phyloP scores from a whole-genome alignment of 1,284 basidiomycete genomes.

The Phylloboletellus chloephorus region DNA sequence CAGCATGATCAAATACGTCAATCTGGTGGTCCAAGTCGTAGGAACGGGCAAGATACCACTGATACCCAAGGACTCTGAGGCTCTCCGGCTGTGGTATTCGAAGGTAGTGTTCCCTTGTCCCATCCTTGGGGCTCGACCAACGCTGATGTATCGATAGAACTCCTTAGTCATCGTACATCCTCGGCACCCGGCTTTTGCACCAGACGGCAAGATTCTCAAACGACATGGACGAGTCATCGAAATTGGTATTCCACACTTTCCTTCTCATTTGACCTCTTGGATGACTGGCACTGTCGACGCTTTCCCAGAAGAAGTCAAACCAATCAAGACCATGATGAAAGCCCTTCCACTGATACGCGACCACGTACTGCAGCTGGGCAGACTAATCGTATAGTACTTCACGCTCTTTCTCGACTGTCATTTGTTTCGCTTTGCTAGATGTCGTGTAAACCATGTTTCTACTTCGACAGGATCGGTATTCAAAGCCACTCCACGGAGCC shows the following conservation, averaged over 20 bases:
- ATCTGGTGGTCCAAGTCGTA: conserved; percentile 72
- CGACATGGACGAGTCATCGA: conserved; percentile 56
- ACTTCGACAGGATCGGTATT: conserved; percentile 10
- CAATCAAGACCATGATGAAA: conserved; percentile 55
- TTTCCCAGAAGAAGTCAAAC: conserved; percentile 50
- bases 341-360: conserved; percentile 57
- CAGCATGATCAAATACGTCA: conserved; percentile 57
- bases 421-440: conserved; percentile 7
- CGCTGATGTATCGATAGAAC: conserved; percentile 38
- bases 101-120: conserved; percentile 37
- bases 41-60: conserved; percentile 58
- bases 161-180: conserved; percentile 62
- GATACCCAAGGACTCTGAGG: conserved; percentile 46
- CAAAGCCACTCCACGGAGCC: conserved; percentile 29
- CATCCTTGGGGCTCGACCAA: not conserved
- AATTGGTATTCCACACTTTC: conserved; percentile 40
- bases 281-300: conserved; percentile 6
- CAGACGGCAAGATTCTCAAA: conserved; percentile 48
- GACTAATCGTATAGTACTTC: conserved; percentile 11
- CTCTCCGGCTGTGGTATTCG: conserved; percentile 59
- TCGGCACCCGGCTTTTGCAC: conserved; percentile 47
- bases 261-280: not conserved
- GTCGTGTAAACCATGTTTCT: conserved; percentile 9
- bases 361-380: conserved; percentile 38
- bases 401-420: conserved; percentile 1